Base-by-base conservation (phyloP, 345 rosid species). In the Turritis glabra region DNA sequence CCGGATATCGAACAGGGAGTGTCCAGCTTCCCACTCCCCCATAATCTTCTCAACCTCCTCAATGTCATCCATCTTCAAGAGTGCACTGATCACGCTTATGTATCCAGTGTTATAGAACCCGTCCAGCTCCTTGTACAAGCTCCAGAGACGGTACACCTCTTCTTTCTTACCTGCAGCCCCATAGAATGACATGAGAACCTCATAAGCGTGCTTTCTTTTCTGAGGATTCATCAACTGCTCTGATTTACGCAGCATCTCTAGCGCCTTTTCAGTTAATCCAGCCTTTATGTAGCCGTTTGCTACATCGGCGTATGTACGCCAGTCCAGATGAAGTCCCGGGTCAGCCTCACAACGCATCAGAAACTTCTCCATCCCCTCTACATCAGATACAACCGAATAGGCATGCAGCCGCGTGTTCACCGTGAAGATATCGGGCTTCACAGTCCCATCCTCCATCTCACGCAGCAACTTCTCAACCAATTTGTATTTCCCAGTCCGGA, bases 141-240 rank as follows among this genome's bases (percentile, higher is more conserved):
- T 57, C 97, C 91, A 89, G 27, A 89, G 73, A 10, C 89, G 83
- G 71, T 77, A 80, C 8, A 88, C 85, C 40, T 82, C 89, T 26
- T 77, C 83, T 78, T 65, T 84, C 23, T 72, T 75, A 50, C 86
- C 83, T 26, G 82, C 74, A 55, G 83, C 53, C 30, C 88, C 79
- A 56, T 85, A 87, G 47, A 71, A 57, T 21, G 92, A 79, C 30
- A 89, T 69, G 56, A 88, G 82, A 54, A 70, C 59, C 12, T 81
- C 82, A 48, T 81, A 85, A 8, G 84, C 84, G 8, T 40, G 19
- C 47, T 67, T 67, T 74, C 74, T 71, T 5, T 37, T 63, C 12
- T 22, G 71, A 47, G 8, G 12, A 35, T 32, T 62, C 21, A 81
- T 30, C 52, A 80, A 22, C 18, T 56, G 71, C 82, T 89, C 88